phyloP scores from a whole-genome alignment of 192 early-diverging fungal genomes.

The Rhizophagus sp. region DNA sequence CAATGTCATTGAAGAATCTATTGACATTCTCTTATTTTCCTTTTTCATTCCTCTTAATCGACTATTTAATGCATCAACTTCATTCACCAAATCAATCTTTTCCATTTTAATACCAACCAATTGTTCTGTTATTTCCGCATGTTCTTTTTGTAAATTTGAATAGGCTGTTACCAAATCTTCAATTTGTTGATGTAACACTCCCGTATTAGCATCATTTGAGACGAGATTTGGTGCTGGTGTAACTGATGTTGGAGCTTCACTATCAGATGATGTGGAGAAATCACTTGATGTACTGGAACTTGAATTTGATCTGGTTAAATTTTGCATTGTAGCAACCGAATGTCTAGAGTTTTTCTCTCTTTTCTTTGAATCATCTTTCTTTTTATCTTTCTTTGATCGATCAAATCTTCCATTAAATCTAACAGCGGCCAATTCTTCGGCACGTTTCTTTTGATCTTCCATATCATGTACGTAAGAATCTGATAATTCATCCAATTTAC shows the following conservation, averaged over 20 bases:
- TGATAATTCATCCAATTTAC: conserved; percentile 71
- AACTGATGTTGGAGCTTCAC: neutral
- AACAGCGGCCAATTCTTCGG: conserved; percentile 49
- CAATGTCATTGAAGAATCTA: conserved; percentile 12
- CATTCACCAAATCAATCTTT: conserved; percentile 46
- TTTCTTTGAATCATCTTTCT: neutral
- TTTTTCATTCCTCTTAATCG: conserved; percentile 46
- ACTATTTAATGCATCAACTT: conserved; percentile 57
- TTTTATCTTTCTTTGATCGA: conserved; percentile 28
- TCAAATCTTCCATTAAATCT: conserved; percentile 53
- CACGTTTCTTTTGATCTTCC: conserved; percentile 53
- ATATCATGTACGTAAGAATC: conserved; percentile 53
- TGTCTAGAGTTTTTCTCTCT: neutral
- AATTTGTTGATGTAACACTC: conserved; percentile 57
- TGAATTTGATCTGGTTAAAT: neutral
- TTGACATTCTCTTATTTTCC: conserved; percentile 48
- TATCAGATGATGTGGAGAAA: neutral
- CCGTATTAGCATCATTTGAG: conserved; percentile 25
- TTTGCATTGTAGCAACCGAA: neutral
- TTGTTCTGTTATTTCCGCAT: conserved; percentile 62
- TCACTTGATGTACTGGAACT: neutral
- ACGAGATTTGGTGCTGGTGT: conserved; percentile 1
- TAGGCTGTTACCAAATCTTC: conserved; percentile 64
- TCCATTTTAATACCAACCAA: conserved; percentile 59
- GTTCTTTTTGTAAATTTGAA: conserved; percentile 68